phyloP scores from a whole-genome alignment of 2,329 filamentous ascomycete species.

The Ilyonectria destructans region DNA sequence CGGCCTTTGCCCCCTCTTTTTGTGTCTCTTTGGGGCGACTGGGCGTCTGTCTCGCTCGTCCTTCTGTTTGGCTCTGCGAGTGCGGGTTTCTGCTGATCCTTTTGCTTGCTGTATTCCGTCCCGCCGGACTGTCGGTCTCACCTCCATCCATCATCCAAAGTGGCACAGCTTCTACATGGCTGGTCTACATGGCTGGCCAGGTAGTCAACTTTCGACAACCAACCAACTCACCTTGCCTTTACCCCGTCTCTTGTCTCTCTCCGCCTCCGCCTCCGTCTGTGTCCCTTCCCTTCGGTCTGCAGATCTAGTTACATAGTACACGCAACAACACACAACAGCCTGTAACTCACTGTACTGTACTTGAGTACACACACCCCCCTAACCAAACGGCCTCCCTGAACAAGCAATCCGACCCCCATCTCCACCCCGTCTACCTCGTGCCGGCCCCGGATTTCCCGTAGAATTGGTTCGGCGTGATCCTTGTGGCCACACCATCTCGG shows the following conservation, averaged over 20 bases:
- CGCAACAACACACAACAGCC: not conserved
- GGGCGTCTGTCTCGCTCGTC: too few relatives aligned
- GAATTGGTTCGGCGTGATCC: conserved; percentile 50
- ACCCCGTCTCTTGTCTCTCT: not conserved
- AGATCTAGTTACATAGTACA: conserved; percentile 30
- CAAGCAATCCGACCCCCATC: conserved; percentile 36
- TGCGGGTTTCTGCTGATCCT: too few relatives aligned
- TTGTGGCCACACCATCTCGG: conserved; percentile 36
- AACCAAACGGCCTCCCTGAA: conserved; percentile 25
- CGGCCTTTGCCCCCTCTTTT: too few relatives aligned
- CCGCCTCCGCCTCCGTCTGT: conserved; percentile 2
- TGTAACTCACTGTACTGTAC: not conserved
- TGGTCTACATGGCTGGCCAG: not conserved
- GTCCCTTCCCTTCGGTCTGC: conserved; percentile 36
- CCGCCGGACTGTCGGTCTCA: not conserved
- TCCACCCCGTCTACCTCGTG: conserved; percentile 18
- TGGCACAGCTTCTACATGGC: not conserved
- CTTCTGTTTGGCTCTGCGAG: too few relatives aligned
- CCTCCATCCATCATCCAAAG: not conserved
- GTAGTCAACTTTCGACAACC: conserved; percentile 6
- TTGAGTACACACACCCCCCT: conserved; percentile 16
- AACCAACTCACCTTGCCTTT: conserved; percentile 14
- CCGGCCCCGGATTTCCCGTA: conserved; percentile 50
- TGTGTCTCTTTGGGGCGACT: too few relatives aligned
- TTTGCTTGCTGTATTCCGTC: too few relatives aligned